Conservation (phyloP, 768 basidiomycete species). For the Mycena rebaudengoi region DNA sequence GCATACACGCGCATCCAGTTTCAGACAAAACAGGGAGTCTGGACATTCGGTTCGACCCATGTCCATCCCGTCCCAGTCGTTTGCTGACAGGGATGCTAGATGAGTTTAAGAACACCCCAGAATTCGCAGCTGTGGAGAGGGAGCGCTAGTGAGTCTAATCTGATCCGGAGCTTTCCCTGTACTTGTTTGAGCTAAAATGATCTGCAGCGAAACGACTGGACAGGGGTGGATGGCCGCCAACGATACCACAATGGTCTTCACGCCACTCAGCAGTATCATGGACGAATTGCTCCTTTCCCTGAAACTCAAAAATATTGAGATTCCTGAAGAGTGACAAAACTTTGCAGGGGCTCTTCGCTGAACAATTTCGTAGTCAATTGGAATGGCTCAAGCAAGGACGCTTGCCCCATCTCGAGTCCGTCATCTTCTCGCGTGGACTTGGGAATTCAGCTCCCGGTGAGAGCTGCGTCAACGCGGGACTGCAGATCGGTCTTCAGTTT, state of each 20-base stretch:
- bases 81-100: neutral
- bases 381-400: constrained; percentile 6
- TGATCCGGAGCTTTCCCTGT: too few relatives aligned
- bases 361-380: constrained; percentile 4
- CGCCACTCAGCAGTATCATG: constrained; percentile 2
- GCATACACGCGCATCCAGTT: neutral
- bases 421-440: neutral
- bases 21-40: neutral
- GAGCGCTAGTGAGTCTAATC: constrained; percentile 1
- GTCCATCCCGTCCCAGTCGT: too few relatives aligned
- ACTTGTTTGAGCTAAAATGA: neutral
- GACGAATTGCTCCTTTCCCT: neutral
- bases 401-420: constrained; percentile 7
- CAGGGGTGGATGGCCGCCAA: constrained; percentile 10
- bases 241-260: neutral
- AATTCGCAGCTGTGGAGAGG: constrained; percentile 3
- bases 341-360: neutral
- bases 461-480: neutral
- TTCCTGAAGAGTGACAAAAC: neutral
- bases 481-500: neutral
- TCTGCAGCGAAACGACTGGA: neutral
- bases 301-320: neutral
- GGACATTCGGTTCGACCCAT: constrained; percentile 20
- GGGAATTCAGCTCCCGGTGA: neutral
- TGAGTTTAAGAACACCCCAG: neutral